Evolutionary conservation across 2,329 filamentous ascomycete species (phyloP), one percentile per base, ranked within the genome.

Genomic region (Monosporascus ibericus): DNA sequence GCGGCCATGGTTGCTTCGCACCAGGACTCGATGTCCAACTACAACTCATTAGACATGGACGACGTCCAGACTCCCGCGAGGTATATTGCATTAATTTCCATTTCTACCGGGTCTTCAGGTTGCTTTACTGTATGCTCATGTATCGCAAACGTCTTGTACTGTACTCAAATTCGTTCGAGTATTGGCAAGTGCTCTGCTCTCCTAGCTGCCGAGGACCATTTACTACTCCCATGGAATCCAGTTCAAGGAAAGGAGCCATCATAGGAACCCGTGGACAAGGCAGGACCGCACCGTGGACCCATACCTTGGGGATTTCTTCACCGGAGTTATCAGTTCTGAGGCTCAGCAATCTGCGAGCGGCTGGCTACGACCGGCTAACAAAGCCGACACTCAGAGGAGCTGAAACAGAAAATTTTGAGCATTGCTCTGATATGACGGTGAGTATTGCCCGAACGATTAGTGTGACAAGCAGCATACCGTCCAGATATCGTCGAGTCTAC

Each of bases 31-130:
- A 81, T 82, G 78, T 72, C 78, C 67, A 73, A 74, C 70, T 80
- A 73, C 73, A 79, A 72, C 64, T 72, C 63, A 52, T 61, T 75
- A 70, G 78, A 81, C 66, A 75, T 81, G 71, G 78, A 81, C 68
- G 78, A 82, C 71, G 77, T 80, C 70, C 75, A 80, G 67, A 79
- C 77, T 65, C 76, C 81, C 67, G 75, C 78, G 74, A 84, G 80
- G 80, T 84, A 84, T 73, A 72, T 72, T 73, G 68, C 66, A 66
- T 73, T 80, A 76, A 74, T 75, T 75, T 76, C 73, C 68, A 69
- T 74, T 73, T 68, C 63, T 68, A 67, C 60, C 62, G 69, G 68
- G 66, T 72, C 70, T 74, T 74, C 72, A 69, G 70, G 65, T 64
- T 69, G 62, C 51, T 69, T 70, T 65, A 49, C 50, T 36, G 49